Conservation (phyloP, 345 rosid genomes). For the Raphanus sativus region DNA sequence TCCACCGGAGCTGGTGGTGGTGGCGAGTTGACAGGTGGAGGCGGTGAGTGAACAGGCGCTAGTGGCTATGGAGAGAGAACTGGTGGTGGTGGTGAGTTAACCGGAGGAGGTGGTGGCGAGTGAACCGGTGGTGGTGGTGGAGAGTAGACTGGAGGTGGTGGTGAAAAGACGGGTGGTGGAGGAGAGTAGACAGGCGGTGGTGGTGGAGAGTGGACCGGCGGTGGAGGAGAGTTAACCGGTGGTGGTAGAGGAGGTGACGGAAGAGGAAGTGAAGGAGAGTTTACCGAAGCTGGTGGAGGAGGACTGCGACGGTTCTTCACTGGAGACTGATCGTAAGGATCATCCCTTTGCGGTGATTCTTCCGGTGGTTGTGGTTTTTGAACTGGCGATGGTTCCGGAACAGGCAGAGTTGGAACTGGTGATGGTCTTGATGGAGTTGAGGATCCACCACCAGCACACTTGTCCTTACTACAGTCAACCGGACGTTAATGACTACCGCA, state of each 20-base stretch:
- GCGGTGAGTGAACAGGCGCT: no score
- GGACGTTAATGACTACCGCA: constrained; percentile 47
- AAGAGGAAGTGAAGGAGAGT: constrained; percentile 39
- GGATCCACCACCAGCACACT: constrained; percentile 39
- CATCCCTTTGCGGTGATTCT: constrained; percentile 22
- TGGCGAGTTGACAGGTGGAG: no score
- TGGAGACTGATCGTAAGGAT: constrained; percentile 33
- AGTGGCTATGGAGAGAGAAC: no score
- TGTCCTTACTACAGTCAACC: constrained; percentile 71
- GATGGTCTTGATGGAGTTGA: constrained; percentile 30
- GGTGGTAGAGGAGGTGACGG: not conserved
- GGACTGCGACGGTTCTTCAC: constrained; percentile 18
- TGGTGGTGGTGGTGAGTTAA: constrained; percentile 12
- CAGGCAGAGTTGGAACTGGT: not conserved
- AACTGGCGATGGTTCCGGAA: constrained; percentile 2
- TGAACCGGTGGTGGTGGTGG: not conserved
- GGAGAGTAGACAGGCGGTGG: not conserved
- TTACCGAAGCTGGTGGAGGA: constrained; percentile 29
- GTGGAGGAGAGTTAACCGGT: constrained; percentile 13
- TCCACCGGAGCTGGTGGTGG: not conserved
- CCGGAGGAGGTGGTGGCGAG: not conserved
- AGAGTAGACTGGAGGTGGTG: no score
- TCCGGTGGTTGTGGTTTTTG: constrained; percentile 17
- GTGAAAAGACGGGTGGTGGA: not conserved
- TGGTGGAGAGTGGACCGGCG: not conserved